Evolutionary conservation across 257 asterid species (phyloP).

Genomic region (Jacaranda copaia): DNA sequence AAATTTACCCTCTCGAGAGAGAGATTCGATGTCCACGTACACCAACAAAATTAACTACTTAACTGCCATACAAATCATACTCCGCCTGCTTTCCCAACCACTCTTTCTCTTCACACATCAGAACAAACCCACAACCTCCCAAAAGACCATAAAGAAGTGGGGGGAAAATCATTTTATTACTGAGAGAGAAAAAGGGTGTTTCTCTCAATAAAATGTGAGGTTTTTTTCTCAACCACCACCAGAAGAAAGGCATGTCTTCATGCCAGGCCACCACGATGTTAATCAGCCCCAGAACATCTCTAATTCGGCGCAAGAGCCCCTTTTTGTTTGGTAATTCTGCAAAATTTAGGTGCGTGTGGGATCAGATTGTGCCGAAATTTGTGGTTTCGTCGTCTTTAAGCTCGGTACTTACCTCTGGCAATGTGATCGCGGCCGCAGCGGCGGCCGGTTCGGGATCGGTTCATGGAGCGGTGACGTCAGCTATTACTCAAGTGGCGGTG

Average conservation of each 20-base stretch:
- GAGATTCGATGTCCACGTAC: no score
- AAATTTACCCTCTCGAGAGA: no score
- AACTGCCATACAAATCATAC: not conserved
- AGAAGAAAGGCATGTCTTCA: conserved; percentile 47
- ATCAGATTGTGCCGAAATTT: conserved; percentile 52
- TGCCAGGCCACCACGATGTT: conserved; percentile 61
- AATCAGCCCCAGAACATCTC: conserved; percentile 43
- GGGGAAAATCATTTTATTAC: not conserved
- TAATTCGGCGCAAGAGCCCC: conserved; percentile 50
- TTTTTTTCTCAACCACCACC: conserved; percentile 9
- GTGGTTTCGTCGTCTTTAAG: conserved; percentile 64
- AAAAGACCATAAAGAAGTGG: no score
- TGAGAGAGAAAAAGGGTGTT: not conserved
- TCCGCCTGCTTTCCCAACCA: conserved; percentile 1
- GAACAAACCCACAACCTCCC: not conserved
- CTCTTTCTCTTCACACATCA: conserved; percentile 6
- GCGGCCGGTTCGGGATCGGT: conserved; percentile 74
- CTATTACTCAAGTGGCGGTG: conserved; percentile 90
- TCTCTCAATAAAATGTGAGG: conserved; percentile 1
- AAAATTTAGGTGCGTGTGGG: conserved; percentile 54
- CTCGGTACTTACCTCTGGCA: conserved; percentile 72
- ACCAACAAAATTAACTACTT: not conserved
- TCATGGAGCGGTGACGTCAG: conserved; percentile 92
- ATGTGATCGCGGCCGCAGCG: conserved; percentile 78
- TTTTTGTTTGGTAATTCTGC: conserved; percentile 44